Evolutionary conservation across 768 basidiomycete genomes (phyloP).

Genomic region (Macrolepiota fuliginosa): DNA sequence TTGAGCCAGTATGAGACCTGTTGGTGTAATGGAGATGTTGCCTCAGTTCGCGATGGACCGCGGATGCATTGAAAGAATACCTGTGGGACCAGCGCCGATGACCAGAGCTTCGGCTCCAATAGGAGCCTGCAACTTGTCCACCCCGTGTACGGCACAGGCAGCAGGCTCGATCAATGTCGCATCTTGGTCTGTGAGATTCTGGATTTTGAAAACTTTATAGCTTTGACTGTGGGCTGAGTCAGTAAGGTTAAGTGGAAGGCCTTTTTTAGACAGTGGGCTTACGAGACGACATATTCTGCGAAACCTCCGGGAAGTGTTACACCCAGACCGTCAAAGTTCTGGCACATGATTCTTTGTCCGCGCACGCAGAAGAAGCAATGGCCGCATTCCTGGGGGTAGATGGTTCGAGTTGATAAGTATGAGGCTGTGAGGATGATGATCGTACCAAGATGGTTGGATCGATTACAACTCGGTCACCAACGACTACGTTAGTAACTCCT

Average conservation of each 20-base stretch:
- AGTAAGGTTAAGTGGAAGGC: neutral
- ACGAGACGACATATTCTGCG: conserved; percentile 88
- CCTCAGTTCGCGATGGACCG: neutral
- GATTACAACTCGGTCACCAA: conserved; percentile 83
- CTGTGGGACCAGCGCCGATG: conserved; percentile 85
- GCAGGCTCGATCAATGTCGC: conserved; percentile 88
- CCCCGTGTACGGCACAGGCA: conserved; percentile 88
- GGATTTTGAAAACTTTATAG: conserved; percentile 82
- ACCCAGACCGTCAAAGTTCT: conserved; percentile 79
- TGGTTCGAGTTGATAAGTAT: neutral
- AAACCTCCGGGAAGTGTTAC: conserved; percentile 87
- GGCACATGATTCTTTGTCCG: conserved; percentile 80
- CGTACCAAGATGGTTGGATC: conserved; percentile 67
- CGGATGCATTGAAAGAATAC: neutral
- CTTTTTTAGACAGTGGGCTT: conserved; percentile 25
- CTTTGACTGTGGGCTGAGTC: neutral
- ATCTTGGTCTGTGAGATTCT: conserved; percentile 85
- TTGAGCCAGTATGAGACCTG: conserved; percentile 78
- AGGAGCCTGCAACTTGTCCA: conserved; percentile 80
- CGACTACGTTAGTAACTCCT: conserved; percentile 70
- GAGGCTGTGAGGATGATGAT: neutral
- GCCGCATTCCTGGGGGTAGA: conserved; percentile 54
- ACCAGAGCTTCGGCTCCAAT: conserved; percentile 84
- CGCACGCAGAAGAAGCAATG: conserved; percentile 87
- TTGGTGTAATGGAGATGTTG: neutral